Conservation (phyloP, 257 asterid genomes). For the Phtheirospermum japonicum region DNA sequence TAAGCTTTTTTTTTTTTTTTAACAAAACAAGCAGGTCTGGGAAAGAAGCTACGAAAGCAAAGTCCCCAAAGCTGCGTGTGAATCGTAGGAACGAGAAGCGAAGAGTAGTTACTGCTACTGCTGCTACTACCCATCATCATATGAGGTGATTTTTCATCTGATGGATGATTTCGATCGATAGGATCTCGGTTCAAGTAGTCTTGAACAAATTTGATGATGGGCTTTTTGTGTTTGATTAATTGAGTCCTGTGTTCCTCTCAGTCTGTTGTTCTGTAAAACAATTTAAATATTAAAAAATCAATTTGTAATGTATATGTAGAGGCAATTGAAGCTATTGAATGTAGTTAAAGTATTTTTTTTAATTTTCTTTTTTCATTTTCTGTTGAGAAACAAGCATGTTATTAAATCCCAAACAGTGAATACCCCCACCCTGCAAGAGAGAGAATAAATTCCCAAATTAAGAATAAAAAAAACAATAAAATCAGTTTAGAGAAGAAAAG, state of each 20-base stretch:
- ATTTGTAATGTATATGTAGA: slow-evolving; percentile 5
- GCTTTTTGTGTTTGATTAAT: not conserved
- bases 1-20: not conserved
- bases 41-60: slow-evolving; percentile 65
- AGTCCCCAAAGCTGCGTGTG: slow-evolving; percentile 71
- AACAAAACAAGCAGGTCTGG: slow-evolving; percentile 47
- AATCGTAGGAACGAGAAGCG: slow-evolving; percentile 56
- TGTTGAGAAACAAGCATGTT: too few species aligned
- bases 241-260: not conserved
- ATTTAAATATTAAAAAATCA: not conserved
- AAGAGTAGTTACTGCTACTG: slow-evolving; percentile 25
- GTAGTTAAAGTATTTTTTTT: not conserved
- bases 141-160: slow-evolving; percentile 43
- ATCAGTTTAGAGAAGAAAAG: too few species aligned
- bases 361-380: not conserved
- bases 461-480: too few species aligned
- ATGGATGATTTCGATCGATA: not conserved
- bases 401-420: too few species aligned
- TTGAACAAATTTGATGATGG: slow-evolving; percentile 30
- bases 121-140: slow-evolving; percentile 27
- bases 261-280: not conserved
- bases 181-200: slow-evolving; percentile 45
- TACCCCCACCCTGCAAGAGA: too few species aligned
- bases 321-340: not conserved
- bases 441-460: too few species aligned